Percentiles rank a stretch among this genome's conserved stretches.
These are phyloP conservation scores for Margaritispora aquatica DNA, from an alignment of 495 filamentous ascomycete genomes.

Conservation along the genomic window DNA sequence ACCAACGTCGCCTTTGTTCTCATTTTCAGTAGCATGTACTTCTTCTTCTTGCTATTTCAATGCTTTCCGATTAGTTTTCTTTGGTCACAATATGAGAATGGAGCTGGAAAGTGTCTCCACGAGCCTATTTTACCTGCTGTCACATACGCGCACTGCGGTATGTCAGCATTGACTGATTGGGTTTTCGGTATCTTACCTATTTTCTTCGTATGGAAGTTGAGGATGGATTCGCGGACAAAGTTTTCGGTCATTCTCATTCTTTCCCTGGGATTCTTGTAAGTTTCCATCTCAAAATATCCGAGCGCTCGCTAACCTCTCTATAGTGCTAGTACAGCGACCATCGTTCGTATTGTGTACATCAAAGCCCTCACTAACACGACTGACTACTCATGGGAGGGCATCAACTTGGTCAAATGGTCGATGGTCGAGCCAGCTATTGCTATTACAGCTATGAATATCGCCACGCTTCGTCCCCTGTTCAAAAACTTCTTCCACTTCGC, in stretches of 20 bases:
- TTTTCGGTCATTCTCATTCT: conserved; percentile 29
- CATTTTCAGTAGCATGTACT: conserved; percentile 30
- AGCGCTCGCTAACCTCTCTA: not conserved
- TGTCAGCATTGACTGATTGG: conserved; percentile 31
- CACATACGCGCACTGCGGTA: conserved; percentile 27
- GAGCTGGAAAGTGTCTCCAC: conserved; percentile 20
- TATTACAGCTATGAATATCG: conserved; percentile 27
- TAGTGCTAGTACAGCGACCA: conserved; percentile 26
- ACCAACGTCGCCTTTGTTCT: conserved; percentile 22
- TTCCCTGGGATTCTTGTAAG: conserved; percentile 29
- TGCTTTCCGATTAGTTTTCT: conserved; percentile 32
- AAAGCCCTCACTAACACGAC: conserved; percentile 18
- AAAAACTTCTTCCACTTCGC: conserved; percentile 16
- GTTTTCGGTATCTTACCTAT: conserved; percentile 37
- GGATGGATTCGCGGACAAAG: conserved; percentile 32
- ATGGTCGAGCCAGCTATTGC: conserved; percentile 29
- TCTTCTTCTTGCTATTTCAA: conserved; percentile 37
- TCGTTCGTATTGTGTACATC: conserved; percentile 35
- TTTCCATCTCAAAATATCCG: not conserved
- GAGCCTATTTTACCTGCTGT: conserved; percentile 16
- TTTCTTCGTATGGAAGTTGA: conserved; percentile 36
- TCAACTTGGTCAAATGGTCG: conserved; percentile 28
- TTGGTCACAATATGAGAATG: conserved; percentile 26
- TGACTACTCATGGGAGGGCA: conserved; percentile 24
- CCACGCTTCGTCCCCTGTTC: conserved; percentile 29